Conservation (phyloP, 2,329 filamentous ascomycete genomes). For the Cladophialophora carrionii region DNA sequence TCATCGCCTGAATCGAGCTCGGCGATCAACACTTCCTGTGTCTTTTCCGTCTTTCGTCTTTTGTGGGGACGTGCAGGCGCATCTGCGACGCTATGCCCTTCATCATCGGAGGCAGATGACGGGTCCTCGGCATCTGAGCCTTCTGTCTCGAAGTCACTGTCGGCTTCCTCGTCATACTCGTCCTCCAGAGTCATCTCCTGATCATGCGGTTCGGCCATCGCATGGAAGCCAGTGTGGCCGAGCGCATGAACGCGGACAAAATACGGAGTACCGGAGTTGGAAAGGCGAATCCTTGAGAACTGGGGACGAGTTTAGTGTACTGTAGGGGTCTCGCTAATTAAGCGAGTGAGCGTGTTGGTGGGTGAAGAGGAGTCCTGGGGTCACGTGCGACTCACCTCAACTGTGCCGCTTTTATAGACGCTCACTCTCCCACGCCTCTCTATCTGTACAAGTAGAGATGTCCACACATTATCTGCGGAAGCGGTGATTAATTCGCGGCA, state of each 20-base stretch:
- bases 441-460: no score
- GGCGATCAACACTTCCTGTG: slow-evolving; percentile 39
- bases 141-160: slow-evolving; percentile 37
- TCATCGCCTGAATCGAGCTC: slow-evolving; percentile 61
- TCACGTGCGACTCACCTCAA: no score
- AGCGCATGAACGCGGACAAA: neutral
- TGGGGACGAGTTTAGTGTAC: neutral
- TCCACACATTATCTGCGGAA: no score
- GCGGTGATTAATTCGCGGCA: no score
- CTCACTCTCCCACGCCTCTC: no score
- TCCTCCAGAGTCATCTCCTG: slow-evolving; percentile 28
- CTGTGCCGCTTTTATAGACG: no score
- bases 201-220: slow-evolving; percentile 26
- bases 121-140: slow-evolving; percentile 21
- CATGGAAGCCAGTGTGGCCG: neutral
- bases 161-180: slow-evolving; percentile 39
- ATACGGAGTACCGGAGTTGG: neutral
- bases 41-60: slow-evolving; percentile 32
- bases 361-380: no score
- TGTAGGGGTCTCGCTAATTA: slow-evolving; percentile 2
- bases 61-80: slow-evolving; percentile 23
- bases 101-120: slow-evolving; percentile 29
- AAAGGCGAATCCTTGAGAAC: neutral
- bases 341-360: neutral
- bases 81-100: slow-evolving; percentile 15